phyloP scores from a whole-genome alignment of 257 asterid genomes.

The Gynochthodes officinalis region DNA sequence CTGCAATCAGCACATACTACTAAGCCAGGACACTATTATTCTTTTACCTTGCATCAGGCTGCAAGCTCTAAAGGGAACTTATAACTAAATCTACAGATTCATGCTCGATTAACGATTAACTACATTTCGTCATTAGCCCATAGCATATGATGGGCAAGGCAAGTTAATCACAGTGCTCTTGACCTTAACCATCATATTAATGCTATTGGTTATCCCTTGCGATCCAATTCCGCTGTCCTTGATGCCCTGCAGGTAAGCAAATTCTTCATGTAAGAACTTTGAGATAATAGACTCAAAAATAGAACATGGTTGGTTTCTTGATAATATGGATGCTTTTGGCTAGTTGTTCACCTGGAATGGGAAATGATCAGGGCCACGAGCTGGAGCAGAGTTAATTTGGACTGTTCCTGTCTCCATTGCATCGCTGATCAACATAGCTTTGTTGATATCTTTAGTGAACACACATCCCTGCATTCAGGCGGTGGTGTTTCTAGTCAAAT shows the following conservation, averaged over 20 bases:
- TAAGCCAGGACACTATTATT: background rate
- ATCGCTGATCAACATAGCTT: conserved; percentile 85
- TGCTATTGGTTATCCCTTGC: conserved; percentile 93
- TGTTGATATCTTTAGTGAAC: conserved; percentile 86
- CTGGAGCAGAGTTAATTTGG: conserved; percentile 96
- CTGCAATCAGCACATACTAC: background rate
- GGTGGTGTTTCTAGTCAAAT: background rate
- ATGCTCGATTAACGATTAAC: conserved; percentile 6
- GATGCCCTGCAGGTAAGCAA: conserved; percentile 56
- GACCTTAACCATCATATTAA: conserved; percentile 93
- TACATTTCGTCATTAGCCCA: conserved; percentile 52
- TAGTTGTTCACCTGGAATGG: conserved; percentile 74
- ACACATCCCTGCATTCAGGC: conserved; percentile 62
- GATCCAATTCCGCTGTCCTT: conserved; percentile 98
- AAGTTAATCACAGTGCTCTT: conserved; percentile 96
- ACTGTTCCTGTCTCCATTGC: conserved; percentile 96
- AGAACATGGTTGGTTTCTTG: background rate
- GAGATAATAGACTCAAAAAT: background rate
- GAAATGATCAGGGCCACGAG: conserved; percentile 98
- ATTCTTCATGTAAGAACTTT: background rate
- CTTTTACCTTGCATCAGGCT: background rate
- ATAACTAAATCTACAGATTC: conserved; percentile 5
- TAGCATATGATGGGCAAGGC: conserved; percentile 84
- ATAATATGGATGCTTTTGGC: too few species aligned
- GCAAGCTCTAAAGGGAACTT: conserved; percentile 6